Base-by-base conservation (phyloP, 1,284 basidiomycete species). In the Rhodotorula sp. region DNA sequence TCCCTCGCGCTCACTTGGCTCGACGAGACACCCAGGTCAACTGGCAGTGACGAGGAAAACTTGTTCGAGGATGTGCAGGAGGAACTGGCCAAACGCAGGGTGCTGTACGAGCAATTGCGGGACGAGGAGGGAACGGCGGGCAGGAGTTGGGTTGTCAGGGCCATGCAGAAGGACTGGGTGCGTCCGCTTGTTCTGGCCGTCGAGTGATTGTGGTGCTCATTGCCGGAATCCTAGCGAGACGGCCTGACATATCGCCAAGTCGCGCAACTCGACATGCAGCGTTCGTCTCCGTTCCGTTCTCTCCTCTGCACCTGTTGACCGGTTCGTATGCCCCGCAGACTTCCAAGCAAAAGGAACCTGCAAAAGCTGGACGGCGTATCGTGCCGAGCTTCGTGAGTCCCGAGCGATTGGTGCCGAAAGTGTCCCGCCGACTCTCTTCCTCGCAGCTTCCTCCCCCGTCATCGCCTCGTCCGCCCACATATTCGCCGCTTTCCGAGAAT, bases 241-340 rank as follows among this genome's bases (percentile, higher is more conserved):
- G 64, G 64, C 27, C 32, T 66, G 34, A 61, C 52, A 27, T 61
- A 66, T 36, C 52, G 46, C 29, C 64, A 66, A 44, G 46, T 66
- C 46, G 64, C 64, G 24, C 64, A 66, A 46, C 44, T 66, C 59
- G 64, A 66, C 47, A 27, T 66, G 11, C 44, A 66, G 29, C 36
- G 64, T 66, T 15, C 52, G 53, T 46, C 46, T 17, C 32, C 4
- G 4, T 51, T 3, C 56, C 34, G 7, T 22, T 52, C 34, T 52
- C 29, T 6, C 29, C 9, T 2, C 29, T 39, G 11, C 29, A 15
- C 3, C 49, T 7, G 20, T 17, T 27, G 39, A 6, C 29, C 55
- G 4, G 7, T n/a, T 4, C 4, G 4, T 7, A 17, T 20, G 20
- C 9, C 13, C 5, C 7, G 17, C 59, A 66, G 64, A 39, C 59